phyloP scores from a whole-genome alignment of 495 filamentous ascomycete genomes.

The Aspergillus egyptiacus region DNA sequence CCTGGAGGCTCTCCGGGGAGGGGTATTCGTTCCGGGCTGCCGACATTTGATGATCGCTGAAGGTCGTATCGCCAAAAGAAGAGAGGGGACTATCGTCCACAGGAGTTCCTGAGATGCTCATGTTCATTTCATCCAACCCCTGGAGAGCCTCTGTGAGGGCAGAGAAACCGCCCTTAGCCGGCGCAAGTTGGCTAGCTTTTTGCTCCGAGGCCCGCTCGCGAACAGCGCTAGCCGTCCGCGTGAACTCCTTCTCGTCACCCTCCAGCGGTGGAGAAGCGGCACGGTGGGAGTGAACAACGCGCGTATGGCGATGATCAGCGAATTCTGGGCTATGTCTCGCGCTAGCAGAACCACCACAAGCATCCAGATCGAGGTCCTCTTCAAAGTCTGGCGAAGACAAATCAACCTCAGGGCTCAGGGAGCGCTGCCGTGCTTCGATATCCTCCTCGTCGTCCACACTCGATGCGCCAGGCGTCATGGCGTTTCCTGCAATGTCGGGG shows the following conservation, averaged over 20 bases:
- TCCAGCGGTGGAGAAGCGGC: slow-evolving; percentile 82
- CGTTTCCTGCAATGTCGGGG: slow-evolving; percentile 39
- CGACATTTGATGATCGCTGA: slow-evolving; percentile 31
- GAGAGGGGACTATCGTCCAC: slow-evolving; percentile 34
- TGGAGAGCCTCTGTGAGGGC: slow-evolving; percentile 35
- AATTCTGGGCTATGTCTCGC: slow-evolving; percentile 56
- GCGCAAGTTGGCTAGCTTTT: slow-evolving; percentile 35
- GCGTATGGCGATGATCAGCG: slow-evolving; percentile 31
- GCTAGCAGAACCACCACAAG: slow-evolving; percentile 33
- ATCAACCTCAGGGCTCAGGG: slow-evolving; percentile 88
- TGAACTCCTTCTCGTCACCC: slow-evolving; percentile 95
- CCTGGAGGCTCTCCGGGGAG: slow-evolving; percentile 28
- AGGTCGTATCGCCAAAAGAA: slow-evolving; percentile 27
- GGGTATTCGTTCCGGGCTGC: slow-evolving; percentile 41
- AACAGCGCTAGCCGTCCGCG: slow-evolving; percentile 81
- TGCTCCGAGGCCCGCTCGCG: slow-evolving; percentile 64
- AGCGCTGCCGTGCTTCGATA: slow-evolving; percentile 62
- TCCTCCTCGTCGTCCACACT: slow-evolving; percentile 70
- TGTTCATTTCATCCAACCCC: slow-evolving; percentile 26
- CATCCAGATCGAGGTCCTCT: slow-evolving; percentile 49
- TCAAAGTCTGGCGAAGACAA: slow-evolving; percentile 84
- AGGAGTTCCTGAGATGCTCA: slow-evolving; percentile 28
- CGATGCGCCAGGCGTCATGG: slow-evolving; percentile 80
- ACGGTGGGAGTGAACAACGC: slow-evolving; percentile 56
- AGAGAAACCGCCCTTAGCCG: slow-evolving; percentile 25